Evolutionary conservation across 164 flowering plant species (phyloP).

Genomic region (Umbellularia californica): DNA sequence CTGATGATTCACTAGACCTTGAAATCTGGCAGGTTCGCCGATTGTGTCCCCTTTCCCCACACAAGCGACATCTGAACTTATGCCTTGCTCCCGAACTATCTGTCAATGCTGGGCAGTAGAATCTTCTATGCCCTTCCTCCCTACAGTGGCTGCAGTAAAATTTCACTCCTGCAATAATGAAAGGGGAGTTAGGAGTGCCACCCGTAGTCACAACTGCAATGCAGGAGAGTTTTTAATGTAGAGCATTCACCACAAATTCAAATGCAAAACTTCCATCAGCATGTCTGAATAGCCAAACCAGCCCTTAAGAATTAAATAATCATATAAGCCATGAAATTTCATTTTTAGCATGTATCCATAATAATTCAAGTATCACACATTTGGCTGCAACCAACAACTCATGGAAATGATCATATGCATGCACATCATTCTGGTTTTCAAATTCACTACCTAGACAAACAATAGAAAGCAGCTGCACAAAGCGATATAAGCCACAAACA

Average conservation of each 20-base stretch:
- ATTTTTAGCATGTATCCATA: no score
- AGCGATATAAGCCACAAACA: not conserved
- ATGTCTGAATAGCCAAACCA: no score
- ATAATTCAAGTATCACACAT: no score
- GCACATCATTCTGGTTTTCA: not conserved
- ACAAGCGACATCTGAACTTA: conserved; percentile 53
- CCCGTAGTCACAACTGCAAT: no score
- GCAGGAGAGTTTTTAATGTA: no score
- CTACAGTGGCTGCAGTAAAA: conserved; percentile 79
- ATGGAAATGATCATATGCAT: not conserved
- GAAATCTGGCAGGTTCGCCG: conserved; percentile 58
- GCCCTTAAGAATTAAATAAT: no score
- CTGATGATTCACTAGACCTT: conserved; percentile 19
- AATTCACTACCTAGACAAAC: not conserved
- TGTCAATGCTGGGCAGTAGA: conserved; percentile 70
- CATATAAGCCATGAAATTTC: no score
- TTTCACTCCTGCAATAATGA: conserved; percentile 47
- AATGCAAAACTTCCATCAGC: no score
- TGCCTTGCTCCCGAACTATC: conserved; percentile 25
- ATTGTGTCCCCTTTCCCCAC: conserved; percentile 84
- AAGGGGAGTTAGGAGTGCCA: not conserved
- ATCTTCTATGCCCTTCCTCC: conserved; percentile 73
- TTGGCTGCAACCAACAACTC: no score
- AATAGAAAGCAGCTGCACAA: not conserved
- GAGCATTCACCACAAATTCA: no score